Conservation (phyloP, 495 filamentous ascomycete species). For the Mytilinidion resinicola region DNA sequence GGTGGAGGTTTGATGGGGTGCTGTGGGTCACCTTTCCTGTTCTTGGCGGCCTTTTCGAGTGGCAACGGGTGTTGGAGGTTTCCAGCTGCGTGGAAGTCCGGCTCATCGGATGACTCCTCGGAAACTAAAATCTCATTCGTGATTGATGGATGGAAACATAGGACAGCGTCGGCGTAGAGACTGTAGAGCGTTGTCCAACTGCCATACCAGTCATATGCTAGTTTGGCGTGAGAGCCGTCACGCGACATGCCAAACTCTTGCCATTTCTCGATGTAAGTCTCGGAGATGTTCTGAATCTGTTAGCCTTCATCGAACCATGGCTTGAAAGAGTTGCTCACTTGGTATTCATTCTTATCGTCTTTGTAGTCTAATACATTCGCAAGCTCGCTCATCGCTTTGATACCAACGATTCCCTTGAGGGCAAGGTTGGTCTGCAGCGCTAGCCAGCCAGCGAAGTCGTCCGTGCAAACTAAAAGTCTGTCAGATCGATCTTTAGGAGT, state of each 20-base stretch:
- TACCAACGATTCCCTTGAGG: constrained; percentile 88
- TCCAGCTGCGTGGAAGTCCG: neutral
- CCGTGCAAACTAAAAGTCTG: constrained; percentile 58
- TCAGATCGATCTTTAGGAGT: too few relatives aligned
- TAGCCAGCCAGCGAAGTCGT: constrained; percentile 93
- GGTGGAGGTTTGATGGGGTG: constrained; percentile 16
- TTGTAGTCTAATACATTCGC: constrained; percentile 61
- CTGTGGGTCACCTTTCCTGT: constrained; percentile 7
- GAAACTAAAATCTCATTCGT: constrained; percentile 1
- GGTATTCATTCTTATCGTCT: constrained; percentile 60
- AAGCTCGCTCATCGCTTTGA: constrained; percentile 87
- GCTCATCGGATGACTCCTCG: neutral
- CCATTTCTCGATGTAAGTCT: constrained; percentile 77
- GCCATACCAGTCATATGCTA: constrained; percentile 91
- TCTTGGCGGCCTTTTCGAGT: neutral
- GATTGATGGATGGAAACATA: constrained; percentile 38
- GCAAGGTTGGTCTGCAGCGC: constrained; percentile 90
- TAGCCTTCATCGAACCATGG: too few relatives aligned
- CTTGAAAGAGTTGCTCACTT: constrained; percentile 35
- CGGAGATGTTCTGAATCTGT: constrained; percentile 50
- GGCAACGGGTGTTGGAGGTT: too few relatives aligned
- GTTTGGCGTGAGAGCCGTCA: constrained; percentile 77
- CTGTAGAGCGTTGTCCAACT: constrained; percentile 74
- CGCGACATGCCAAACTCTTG: constrained; percentile 71
- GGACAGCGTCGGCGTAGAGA: constrained; percentile 38